Conservation (phyloP, 768 basidiomycete genomes). For the Botryobasidium botryosum region DNA sequence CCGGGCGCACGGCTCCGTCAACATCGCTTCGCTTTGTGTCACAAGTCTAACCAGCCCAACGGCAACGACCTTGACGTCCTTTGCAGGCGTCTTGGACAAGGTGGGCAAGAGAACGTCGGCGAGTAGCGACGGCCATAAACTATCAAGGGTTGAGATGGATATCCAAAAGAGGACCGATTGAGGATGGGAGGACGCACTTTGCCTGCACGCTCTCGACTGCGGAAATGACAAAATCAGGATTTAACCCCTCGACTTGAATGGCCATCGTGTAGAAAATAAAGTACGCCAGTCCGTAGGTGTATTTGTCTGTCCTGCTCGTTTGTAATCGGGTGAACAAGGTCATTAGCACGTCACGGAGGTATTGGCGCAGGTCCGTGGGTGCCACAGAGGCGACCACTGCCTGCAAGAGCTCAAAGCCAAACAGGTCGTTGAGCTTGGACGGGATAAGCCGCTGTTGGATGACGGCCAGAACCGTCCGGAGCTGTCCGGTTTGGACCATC, state of each 20-base stretch:
- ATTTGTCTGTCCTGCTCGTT: conserved; percentile 76
- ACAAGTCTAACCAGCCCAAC: conserved; percentile 69
- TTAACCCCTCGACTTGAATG: conserved; percentile 50
- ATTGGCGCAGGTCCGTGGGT: conserved; percentile 49
- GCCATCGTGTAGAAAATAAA: conserved; percentile 68
- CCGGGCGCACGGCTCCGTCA: conserved; percentile 41
- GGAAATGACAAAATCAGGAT: conserved; percentile 64
- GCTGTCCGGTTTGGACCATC: conserved; percentile 55
- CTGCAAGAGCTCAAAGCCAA: conserved; percentile 82
- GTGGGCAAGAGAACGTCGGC: conserved; percentile 65
- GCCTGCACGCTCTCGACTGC: conserved; percentile 72
- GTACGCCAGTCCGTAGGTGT: conserved; percentile 60
- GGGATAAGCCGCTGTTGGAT: conserved; percentile 81
- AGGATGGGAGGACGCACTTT: conserved; percentile 32
- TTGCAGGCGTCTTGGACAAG: conserved; percentile 57
- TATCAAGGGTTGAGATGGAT: conserved; percentile 15
- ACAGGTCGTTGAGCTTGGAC: conserved; percentile 71
- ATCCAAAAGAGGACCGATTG: not conserved
- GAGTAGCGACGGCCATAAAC: conserved; percentile 68
- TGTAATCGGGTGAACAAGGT: conserved; percentile 74
- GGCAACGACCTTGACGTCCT: conserved; percentile 70
- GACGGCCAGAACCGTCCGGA: conserved; percentile 67
- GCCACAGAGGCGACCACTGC: conserved; percentile 55
- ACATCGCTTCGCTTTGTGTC: conserved; percentile 53
- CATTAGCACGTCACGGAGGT: conserved; percentile 53